phyloP scores from a whole-genome alignment of 148 eudicot genomes.

The Diospyros kaki region DNA sequence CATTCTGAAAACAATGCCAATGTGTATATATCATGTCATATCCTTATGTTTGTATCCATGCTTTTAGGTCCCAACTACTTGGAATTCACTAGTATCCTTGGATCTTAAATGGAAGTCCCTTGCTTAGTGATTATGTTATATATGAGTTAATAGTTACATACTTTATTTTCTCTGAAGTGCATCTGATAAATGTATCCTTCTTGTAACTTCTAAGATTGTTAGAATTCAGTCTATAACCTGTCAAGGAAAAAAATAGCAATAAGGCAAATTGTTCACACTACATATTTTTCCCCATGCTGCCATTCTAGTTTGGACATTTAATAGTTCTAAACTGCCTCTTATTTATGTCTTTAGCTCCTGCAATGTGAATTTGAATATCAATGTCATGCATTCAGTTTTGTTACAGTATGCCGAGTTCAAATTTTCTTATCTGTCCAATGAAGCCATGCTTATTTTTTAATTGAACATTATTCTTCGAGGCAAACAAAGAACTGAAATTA shows the following conservation, averaged over 20 bases:
- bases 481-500: not conserved
- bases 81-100: not conserved
- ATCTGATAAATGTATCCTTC: not conserved
- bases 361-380: not conserved
- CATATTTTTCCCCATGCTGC: not conserved
- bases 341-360: not conserved
- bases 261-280: not conserved
- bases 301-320: not conserved
- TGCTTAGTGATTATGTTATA: not conserved
- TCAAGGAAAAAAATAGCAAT: not conserved
- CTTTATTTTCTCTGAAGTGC: not conserved
- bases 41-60: too few relatives aligned
- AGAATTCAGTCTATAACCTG: not conserved
- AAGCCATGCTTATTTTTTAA: not conserved
- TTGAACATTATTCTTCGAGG: not conserved
- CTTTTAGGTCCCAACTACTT: not conserved
- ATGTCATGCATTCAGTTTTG: too few relatives aligned
- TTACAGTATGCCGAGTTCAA: too few relatives aligned
- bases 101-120: not conserved
- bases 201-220: not conserved
- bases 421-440: not conserved
- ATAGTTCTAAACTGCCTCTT: not conserved
- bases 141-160: not conserved
- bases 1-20: too few relatives aligned
- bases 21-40: too few relatives aligned